phyloP scores from a whole-genome alignment of 208 protist genomes.

The Trypanosoma cruzi region DNA sequence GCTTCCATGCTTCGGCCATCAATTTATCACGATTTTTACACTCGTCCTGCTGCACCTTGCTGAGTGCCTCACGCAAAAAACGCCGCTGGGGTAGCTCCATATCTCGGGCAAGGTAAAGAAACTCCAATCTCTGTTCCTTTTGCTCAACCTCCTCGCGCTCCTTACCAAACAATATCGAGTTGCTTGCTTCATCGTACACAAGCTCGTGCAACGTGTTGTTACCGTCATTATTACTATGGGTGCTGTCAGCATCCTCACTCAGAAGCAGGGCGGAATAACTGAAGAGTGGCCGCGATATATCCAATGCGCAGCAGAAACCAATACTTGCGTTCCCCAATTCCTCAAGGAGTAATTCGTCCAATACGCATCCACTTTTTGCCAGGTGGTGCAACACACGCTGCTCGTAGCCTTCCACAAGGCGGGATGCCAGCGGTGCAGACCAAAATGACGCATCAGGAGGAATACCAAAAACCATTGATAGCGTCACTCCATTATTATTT shows the following conservation, averaged over 20 bases:
- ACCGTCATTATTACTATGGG: background rate
- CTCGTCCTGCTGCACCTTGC: background rate
- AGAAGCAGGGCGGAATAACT: constrained; percentile 10
- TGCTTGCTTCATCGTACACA: constrained; percentile 12
- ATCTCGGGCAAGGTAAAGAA: constrained; percentile 10
- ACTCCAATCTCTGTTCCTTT: background rate
- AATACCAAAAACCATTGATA: constrained; percentile 23
- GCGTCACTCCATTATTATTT: constrained; percentile 5
- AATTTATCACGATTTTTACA: background rate
- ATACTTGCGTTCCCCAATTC: constrained; percentile 1
- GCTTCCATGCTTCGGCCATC: background rate
- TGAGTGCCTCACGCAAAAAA: constrained; percentile 19
- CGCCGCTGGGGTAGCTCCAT: constrained; percentile 16
- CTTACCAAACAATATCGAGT: constrained; percentile 3
- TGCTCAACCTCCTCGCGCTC: constrained; percentile 6
- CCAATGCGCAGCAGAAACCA: background rate
- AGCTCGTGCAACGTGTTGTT: background rate
- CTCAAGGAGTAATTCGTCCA: background rate
- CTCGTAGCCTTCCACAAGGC: constrained; percentile 13
- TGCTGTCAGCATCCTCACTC: background rate
- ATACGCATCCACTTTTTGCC: background rate
- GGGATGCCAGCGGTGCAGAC: background rate
- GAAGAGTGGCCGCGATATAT: constrained; percentile 1
- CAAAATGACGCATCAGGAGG: constrained; percentile 9
- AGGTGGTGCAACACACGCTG: constrained; percentile 23